Base-by-base conservation (phyloP, 75 land plant species). In the Pinus albicaulis region DNA sequence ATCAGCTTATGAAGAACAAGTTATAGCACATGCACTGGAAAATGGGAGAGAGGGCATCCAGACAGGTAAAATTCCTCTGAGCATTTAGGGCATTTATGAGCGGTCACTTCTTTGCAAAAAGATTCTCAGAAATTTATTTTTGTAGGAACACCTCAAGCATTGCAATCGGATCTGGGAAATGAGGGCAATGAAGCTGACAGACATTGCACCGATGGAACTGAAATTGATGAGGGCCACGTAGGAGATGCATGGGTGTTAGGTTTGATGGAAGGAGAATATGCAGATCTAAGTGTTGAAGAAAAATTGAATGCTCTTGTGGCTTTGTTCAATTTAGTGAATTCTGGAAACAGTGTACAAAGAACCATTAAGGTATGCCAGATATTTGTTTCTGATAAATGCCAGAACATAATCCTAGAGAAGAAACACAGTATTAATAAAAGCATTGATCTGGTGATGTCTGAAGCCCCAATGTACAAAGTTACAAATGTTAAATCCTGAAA, bases 181-280 rank as follows among this genome's bases (percentile, higher is more conserved):
- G 55, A 69, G 25, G 56, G 52, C 44, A 23, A 70, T 69, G 70
- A 63, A 28, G 76, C 26, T 74, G 26, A 56, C 48, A 55, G 20
- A 72, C 57, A n/a, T 55, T 25, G 34, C 53, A 23, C n/a, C 57
- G 84, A 78, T 26, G 77, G 81, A 68, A 87, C 74, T 72, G 93
- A 94, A 76, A 95, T 91, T 80, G 98, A 97, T 84, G 99, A 95
- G 77, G 92, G 96, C 74, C 86, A 91, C 59, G 82, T 89, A 64
- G 95, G 92, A 55, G 99, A 95, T 76, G 86, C 85, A 22, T 97
- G 99, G 99, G 76, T 92, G 26, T 83, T 88, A 61, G 95, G 98
- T 56, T 76, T 97, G 38, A 85, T 89, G 91, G 99, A 97, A 79
- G 92, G 95, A 73, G 99, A 97, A 77, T 95, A 94, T 77, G 80